Base-by-base conservation (phyloP, 495 filamentous ascomycete species). In the Penicillium dipodomyicola region DNA sequence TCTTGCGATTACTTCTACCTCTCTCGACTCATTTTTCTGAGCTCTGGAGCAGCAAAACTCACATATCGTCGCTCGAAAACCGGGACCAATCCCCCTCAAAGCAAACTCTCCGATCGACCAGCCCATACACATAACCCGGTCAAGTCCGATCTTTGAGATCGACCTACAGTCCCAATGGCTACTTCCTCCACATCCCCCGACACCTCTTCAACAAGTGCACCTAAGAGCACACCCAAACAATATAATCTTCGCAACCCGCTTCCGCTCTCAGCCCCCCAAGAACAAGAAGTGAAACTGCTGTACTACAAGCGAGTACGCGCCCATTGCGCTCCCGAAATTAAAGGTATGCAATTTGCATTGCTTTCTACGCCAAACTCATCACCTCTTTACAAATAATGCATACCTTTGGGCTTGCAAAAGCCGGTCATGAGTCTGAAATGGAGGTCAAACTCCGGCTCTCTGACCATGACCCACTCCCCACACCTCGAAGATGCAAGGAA, bases 231-330 rank as follows among this genome's bases (percentile, higher is more conserved):
- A 39, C 47, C 64, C 12, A 47, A 56, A 14, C 69, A 72, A 62
- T 72, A 75, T 58, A 78, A 77, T 60, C 68, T 79, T 59, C 82
- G 84, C 61, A 96, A 95, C 68, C 94, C 94, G 2, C 76, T 96
- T 45, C 94, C 95, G n/a, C 82, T 98, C 47, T 96, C 92, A 45
- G 86, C 95, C 5, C 78, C 87, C 9, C 94, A 98, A 70, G 94
- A 98, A 76, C 80, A 86, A 37, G 90, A 96, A 77, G 92, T 98
- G 44, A 84, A 90, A 49, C 87, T 95, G 60, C 72, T 97, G 27
- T 98, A 91, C 70, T 87, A 97, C 75, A 90, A 89, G 65, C 82
- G 89, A 29, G 95, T 97, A 56, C 80, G 94, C 40, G 76, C 72
- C 1, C 76, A 84, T 55, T 98, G 94, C 72, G 85, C 85, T 0